A percentile compares a stretch with the other conserved stretches of the same genome.
Evolutionary conservation across 805 yeast genomes (phyloP).

Genomic region (Spathaspora hagerdaliae): DNA sequence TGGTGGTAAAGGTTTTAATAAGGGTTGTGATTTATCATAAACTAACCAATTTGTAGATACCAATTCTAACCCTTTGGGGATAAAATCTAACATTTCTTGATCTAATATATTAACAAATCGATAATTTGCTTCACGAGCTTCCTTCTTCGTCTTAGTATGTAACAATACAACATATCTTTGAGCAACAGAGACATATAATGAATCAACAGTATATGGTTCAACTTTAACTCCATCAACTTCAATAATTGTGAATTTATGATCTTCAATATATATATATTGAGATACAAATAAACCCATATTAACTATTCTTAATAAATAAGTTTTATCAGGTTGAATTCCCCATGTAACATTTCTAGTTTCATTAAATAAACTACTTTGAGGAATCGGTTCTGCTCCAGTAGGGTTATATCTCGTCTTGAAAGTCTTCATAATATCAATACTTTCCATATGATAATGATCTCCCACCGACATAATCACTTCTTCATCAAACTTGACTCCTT

Average conservation of each 20-base stretch:
- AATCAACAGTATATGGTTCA: conserved; percentile 64
- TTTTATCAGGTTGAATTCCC: conserved; percentile 77
- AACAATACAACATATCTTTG: conserved; percentile 85
- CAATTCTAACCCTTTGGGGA: conserved; percentile 60
- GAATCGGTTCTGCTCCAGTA: conserved; percentile 98
- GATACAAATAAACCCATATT: conserved; percentile 92
- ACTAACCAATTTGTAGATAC: conserved; percentile 75
- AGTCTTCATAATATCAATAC: conserved; percentile 44
- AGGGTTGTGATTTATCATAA: conserved; percentile 43
- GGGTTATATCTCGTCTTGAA: conserved; percentile 82
- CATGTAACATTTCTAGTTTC: conserved; percentile 76
- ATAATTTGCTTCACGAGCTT: conserved; percentile 51
- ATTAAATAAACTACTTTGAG: conserved; percentile 74
- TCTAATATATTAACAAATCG: conserved; percentile 84
- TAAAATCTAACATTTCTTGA: conserved; percentile 72
- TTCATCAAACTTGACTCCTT: conserved; percentile 55
- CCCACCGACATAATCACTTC: conserved; percentile 64
- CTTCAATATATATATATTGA: conserved; percentile 85
- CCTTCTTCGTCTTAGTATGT: conserved; percentile 55
- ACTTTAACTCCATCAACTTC: conserved; percentile 92
- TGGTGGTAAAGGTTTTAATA: conserved; percentile 27
- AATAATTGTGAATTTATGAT: conserved; percentile 78
- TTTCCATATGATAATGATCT: conserved; percentile 83
- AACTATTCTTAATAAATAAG: conserved; percentile 75
- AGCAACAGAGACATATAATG: conserved; percentile 81